These are phyloP conservation scores for Phlyctochytrium arcticum DNA, from an alignment of 192 early-diverging fungal genomes.

Conservation along the genomic window DNA sequence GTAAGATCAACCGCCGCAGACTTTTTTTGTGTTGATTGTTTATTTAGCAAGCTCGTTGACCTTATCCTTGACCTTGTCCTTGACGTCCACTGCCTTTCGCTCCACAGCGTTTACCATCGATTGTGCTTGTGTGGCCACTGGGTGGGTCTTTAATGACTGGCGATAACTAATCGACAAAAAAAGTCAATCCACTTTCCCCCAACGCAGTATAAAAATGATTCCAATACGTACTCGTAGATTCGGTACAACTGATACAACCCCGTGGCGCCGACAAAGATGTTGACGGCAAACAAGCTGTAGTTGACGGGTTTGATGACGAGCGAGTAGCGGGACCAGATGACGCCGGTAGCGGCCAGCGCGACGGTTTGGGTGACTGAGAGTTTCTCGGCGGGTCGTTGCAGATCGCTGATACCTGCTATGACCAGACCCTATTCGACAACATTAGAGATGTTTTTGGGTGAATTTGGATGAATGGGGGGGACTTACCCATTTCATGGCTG, in stretches of 20 bases:
- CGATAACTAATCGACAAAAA: not conserved
- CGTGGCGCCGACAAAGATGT: constrained; percentile 88
- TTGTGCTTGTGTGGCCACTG: constrained; percentile 1
- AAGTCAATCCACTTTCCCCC: not conserved
- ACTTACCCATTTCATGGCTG: constrained; percentile 82
- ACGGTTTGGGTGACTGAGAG: constrained; percentile 77
- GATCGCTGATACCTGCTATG: constrained; percentile 86
- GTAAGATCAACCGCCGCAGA: too few relatives aligned
- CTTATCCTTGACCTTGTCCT: not conserved
- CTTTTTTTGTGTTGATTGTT: too few relatives aligned
- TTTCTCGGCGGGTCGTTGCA: constrained; percentile 85
- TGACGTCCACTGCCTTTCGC: not conserved
- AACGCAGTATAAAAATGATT: not conserved
- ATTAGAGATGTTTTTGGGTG: too few relatives aligned
- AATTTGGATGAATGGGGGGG: not conserved
- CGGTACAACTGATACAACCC: constrained; percentile 83
- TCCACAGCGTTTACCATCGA: not conserved
- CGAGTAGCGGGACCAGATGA: constrained; percentile 98
- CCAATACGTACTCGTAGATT: constrained; percentile 59
- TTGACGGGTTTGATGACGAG: constrained; percentile 92
- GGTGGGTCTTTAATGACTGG: constrained; percentile 1
- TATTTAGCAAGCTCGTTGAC: too few relatives aligned
- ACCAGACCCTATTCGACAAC: constrained; percentile 85
- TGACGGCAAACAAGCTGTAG: constrained; percentile 84
- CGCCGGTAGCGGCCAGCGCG: constrained; percentile 87